Evolutionary conservation across 2,329 filamentous ascomycete species (phyloP).

Genomic region (Neonectria faginata): DNA sequence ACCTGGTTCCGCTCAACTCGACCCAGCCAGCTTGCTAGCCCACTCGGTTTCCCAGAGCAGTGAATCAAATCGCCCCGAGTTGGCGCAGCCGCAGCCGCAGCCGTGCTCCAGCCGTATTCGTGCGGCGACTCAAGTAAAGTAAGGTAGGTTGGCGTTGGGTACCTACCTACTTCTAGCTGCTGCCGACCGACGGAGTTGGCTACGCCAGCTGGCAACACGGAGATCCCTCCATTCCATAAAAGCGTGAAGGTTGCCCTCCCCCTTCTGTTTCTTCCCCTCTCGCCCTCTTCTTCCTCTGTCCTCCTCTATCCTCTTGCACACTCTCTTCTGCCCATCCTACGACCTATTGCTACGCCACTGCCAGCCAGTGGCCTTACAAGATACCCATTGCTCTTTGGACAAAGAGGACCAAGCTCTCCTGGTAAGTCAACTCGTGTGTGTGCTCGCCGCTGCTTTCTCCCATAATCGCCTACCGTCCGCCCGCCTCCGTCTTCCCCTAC

Average conservation of each 20-base stretch:
- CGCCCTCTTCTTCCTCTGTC: conserved; percentile 21
- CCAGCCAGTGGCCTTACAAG: conserved; percentile 44
- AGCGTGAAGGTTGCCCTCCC: conserved; percentile 40
- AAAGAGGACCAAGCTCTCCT: conserved; percentile 35
- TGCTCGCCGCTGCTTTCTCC: conserved; percentile 9
- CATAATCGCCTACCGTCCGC: conserved; percentile 9
- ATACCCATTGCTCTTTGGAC: conserved; percentile 41
- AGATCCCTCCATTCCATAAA: conserved; percentile 42
- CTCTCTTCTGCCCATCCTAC: conserved; percentile 38
- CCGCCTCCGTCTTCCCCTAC: neutral
- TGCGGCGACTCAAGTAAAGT: conserved; percentile 21
- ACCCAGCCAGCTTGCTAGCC: conserved; percentile 27
- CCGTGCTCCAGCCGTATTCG: conserved; percentile 24
- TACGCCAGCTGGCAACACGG: conserved; percentile 34
- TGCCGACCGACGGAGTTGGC: conserved; percentile 36
- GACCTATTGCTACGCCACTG: conserved; percentile 36
- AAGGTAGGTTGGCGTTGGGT: conserved; percentile 20
- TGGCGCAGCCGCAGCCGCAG: conserved; percentile 20
- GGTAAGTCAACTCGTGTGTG: conserved; percentile 43
- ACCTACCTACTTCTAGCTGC: conserved; percentile 23
- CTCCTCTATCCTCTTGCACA: conserved; percentile 41
- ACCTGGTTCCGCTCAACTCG: conserved; percentile 38
- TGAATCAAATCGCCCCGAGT: conserved; percentile 28
- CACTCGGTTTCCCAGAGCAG: conserved; percentile 10
- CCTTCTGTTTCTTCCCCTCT: conserved; percentile 33